Base-by-base conservation (phyloP, 2,329 filamentous ascomycete species). In the Fusarium sp. region DNA sequence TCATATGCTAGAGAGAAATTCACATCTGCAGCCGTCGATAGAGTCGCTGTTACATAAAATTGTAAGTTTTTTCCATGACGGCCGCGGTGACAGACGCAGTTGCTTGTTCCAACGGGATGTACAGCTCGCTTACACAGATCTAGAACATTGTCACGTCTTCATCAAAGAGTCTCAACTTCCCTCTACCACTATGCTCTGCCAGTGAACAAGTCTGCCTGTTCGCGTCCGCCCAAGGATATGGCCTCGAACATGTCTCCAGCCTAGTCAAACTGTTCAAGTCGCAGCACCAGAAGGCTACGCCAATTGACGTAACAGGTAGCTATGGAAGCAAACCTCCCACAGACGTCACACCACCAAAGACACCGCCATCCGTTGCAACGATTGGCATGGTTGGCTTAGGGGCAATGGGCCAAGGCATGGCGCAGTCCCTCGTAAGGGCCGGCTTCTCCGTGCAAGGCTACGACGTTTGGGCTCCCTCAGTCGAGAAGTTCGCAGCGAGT, bases 281-380 rank as follows among this genome's bases (percentile, higher is more conserved):
- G 3, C 50, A 36, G 2, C 0, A 22, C 9, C 30, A 36, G 32
- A 52, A 26, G 8, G 0, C 17, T 3, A 36, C n/a, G 4, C 5
- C 17, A 0, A 11, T 6, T 24, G 30, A 26, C 2, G 5, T 0
- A 20, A 8, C 1, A 3, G 8, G 3, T 0, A 51, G 9, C 3
- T 1, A 20, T 34, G 3, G 0, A 4, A 34, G 12, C 11, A 51
- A 51, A 3, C 8, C 0, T 10, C 0, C 30, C 5, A 8, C 0
- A 1, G 17, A 51, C 12, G 17, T 36, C 3, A 52, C 50, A 0
- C 50, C 50, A 11, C 50, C 32, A 15, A 52, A 36, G 4, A 52
- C 50, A 6, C 50, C 50, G 12, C 50, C 50, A 8, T 52, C 50
- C 0, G n/a, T 9, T 0, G n/a, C 50, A 4, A 52, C n/a, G 0